Evolutionary conservation across 805 yeast genomes (phyloP).

Genomic region (Saturnispora quitensis): DNA sequence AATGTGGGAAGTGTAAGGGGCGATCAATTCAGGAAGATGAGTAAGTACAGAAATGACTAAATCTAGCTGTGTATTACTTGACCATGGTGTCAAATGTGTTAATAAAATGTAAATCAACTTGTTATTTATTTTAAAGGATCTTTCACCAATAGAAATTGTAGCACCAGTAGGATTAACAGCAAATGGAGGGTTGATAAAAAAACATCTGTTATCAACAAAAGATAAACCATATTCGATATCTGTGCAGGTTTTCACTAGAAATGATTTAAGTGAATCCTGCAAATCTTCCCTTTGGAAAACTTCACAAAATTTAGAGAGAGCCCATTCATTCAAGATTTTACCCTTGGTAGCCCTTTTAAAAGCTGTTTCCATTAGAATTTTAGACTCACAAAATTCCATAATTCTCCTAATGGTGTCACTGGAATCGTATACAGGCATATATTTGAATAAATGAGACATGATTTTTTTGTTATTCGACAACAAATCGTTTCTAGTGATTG

Average conservation of each 20-base stretch:
- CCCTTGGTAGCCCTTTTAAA: slow-evolving; percentile 65
- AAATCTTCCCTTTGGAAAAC: slow-evolving; percentile 32
- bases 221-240: slow-evolving; percentile 41
- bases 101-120: slow-evolving; percentile 55
- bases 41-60: slow-evolving; percentile 43
- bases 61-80: slow-evolving; percentile 52
- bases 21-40: slow-evolving; percentile 58
- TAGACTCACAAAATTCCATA: slow-evolving; percentile 38
- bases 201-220: slow-evolving; percentile 39
- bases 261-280: slow-evolving; percentile 32
- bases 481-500: slow-evolving; percentile 56
- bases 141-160: slow-evolving; percentile 38
- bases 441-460: slow-evolving; percentile 60
- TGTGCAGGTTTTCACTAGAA: slow-evolving; percentile 41
- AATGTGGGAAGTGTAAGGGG: slow-evolving; percentile 56
- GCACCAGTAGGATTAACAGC: slow-evolving; percentile 29
- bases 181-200: slow-evolving; percentile 29
- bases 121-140: slow-evolving; percentile 53
- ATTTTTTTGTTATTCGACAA: slow-evolving; percentile 48
- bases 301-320: slow-evolving; percentile 47
- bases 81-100: slow-evolving; percentile 72
- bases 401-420: slow-evolving; percentile 31
- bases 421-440: slow-evolving; percentile 46
- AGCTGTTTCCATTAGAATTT: slow-evolving; percentile 48
- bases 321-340: slow-evolving; percentile 69